Evolutionary conservation across 139 green algal genomes (phyloP).

Genomic region (Micromonas pusilla): DNA sequence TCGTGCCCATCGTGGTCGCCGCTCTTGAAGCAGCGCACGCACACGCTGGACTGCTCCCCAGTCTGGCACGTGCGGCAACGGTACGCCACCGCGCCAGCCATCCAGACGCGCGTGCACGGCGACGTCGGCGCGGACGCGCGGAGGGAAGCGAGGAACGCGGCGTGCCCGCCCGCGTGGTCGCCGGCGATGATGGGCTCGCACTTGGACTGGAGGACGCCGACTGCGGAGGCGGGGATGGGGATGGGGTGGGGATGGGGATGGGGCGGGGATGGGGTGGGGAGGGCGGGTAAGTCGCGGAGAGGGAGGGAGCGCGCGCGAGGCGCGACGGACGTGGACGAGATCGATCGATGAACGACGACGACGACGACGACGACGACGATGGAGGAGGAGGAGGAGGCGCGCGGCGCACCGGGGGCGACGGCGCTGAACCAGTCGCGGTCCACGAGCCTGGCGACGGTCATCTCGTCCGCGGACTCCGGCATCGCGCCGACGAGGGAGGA

Average conservation of each 20-base stretch:
- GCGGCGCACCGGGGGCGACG: background rate
- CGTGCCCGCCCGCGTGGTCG: too few relatives aligned
- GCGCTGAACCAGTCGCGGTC: background rate
- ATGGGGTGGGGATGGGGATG: too few relatives aligned
- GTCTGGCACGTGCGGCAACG: conserved; percentile 54
- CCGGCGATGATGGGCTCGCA: too few relatives aligned
- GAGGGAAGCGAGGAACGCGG: too few relatives aligned
- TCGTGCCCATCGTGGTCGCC: conserved; percentile 55
- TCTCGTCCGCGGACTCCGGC: background rate
- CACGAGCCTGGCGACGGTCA: background rate
- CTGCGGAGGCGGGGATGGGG: too few relatives aligned
- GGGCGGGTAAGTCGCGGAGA: too few relatives aligned
- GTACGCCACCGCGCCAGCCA: conserved; percentile 24
- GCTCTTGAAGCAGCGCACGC: conserved; percentile 50
- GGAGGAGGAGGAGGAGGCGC: background rate
- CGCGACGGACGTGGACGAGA: too few relatives aligned
- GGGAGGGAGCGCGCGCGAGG: too few relatives aligned
- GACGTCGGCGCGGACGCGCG: background rate
- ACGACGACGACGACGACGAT: background rate
- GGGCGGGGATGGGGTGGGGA: too few relatives aligned
- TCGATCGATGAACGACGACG: background rate
- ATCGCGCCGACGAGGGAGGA: too few relatives aligned
- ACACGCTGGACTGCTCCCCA: conserved; percentile 45
- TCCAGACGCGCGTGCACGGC: conserved; percentile 24
- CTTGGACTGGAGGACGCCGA: too few relatives aligned